Conservation (phyloP, 768 basidiomycete species). For the Paxillus involutus region DNA sequence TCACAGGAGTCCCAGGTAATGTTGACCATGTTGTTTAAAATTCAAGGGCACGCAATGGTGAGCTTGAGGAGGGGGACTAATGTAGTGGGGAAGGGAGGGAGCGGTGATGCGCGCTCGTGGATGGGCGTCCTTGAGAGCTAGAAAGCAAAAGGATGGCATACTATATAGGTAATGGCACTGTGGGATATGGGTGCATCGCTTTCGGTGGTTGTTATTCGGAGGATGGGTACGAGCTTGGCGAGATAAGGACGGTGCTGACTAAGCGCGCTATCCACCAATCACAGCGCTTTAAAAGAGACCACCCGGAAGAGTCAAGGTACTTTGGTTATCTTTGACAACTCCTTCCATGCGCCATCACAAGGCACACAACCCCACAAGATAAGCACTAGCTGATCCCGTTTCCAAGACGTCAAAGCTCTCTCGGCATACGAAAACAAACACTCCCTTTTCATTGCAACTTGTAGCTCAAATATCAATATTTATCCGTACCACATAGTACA, state of each 20-base stretch:
- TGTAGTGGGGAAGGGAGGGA: neutral
- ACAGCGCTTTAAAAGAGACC: no score
- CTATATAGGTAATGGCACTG: no score
- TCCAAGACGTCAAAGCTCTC: neutral
- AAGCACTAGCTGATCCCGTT: neutral
- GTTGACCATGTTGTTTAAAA: constrained; percentile 38
- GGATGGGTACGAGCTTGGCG: constrained; percentile 1
- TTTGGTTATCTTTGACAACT: neutral
- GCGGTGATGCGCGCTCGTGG: neutral
- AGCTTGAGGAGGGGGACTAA: neutral
- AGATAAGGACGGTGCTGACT: constrained; percentile 13
- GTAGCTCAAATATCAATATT: no score
- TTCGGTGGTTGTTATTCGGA: neutral
- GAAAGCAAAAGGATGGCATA: neutral
- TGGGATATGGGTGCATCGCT: neutral
- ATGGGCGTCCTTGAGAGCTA: constrained; percentile 1
- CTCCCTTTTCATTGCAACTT: no score
- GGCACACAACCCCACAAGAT: neutral
- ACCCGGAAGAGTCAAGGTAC: no score
- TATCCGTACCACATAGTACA: no score
- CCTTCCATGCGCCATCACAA: neutral
- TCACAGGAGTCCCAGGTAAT: constrained; percentile 42
- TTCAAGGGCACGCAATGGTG: neutral
- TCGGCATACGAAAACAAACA: no score
- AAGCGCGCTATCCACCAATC: constrained; percentile 1